A percentile compares a stretch with the other conserved stretches of the same genome.
phyloP scores from a whole-genome alignment of 139 green algal genomes.

The Picochlorum sp. region DNA sequence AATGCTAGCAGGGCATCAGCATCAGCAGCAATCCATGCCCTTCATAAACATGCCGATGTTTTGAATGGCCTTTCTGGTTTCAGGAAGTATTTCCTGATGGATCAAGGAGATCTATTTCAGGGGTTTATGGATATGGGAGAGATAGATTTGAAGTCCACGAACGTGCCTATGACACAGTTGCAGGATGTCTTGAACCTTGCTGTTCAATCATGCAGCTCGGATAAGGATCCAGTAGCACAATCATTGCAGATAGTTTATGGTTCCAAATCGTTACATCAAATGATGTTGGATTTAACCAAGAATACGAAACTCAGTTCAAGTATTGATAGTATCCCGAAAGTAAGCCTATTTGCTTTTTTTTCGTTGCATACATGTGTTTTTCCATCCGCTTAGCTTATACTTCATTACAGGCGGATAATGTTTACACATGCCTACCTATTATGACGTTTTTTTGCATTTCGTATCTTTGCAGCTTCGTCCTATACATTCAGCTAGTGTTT shows the following conservation, averaged over 20 bases:
- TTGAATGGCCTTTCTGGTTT: conserved; percentile 50
- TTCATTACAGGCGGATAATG: no score
- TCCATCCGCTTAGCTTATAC: no score
- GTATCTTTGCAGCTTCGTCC: conserved; percentile 3
- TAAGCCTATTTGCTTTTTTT: no score
- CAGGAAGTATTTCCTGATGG: conserved; percentile 89
- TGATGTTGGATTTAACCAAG: conserved; percentile 28
- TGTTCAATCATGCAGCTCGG: conserved; percentile 37
- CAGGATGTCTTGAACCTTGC: conserved; percentile 72
- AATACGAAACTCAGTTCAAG: not conserved
- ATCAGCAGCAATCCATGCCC: conserved; percentile 45
- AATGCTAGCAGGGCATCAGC: conserved; percentile 35
- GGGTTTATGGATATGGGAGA: conserved; percentile 66
- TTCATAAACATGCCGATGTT: conserved; percentile 35
- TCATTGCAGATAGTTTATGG: conserved; percentile 54
- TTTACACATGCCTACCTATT: no score
- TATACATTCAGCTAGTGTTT: not conserved
- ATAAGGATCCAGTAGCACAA: conserved; percentile 46
- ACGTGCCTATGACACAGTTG: conserved; percentile 57
- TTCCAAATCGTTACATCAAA: conserved; percentile 36
- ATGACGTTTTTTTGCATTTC: no score
- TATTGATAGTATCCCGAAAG: no score
- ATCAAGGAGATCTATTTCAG: conserved; percentile 75
- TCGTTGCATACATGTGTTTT: no score
- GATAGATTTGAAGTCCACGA: conserved; percentile 52